A percentile compares a stretch with the other conserved stretches of the same genome.
Evolutionary conservation across 441 rosid genomes (phyloP).

Genomic region (Bruguiera hainesii): DNA sequence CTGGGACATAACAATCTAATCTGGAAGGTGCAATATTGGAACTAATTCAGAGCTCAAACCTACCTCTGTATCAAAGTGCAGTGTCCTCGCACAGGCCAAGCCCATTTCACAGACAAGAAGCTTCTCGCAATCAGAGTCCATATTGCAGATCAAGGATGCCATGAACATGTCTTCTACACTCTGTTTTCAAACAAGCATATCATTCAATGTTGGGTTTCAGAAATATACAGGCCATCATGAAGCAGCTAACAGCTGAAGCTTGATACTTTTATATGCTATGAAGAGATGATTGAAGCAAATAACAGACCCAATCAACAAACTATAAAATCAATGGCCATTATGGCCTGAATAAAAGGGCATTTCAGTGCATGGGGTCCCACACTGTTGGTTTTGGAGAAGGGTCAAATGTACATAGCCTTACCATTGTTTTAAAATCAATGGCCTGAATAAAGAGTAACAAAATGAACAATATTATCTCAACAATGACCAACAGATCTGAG

Average conservation of each 20-base stretch:
- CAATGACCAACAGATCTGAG: background rate
- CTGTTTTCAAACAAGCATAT: slow-evolving; percentile 39
- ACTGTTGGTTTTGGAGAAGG: too few relatives aligned
- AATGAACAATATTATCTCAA: background rate
- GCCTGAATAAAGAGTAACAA: background rate
- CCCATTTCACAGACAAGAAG: slow-evolving; percentile 90
- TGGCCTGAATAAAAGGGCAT: too few relatives aligned
- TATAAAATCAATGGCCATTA: too few relatives aligned
- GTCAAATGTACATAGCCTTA: too few relatives aligned
- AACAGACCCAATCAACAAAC: background rate
- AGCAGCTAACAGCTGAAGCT: background rate
- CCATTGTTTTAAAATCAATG: background rate
- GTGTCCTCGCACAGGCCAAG: slow-evolving; percentile 79
- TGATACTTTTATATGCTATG: background rate
- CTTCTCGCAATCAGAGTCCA: slow-evolving; percentile 76
- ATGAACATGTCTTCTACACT: slow-evolving; percentile 75
- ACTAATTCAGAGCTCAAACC: slow-evolving; percentile 16
- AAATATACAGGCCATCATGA: background rate
- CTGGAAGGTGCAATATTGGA: too few relatives aligned
- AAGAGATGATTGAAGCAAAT: background rate
- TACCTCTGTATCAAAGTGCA: slow-evolving; percentile 93
- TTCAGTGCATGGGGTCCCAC: too few relatives aligned
- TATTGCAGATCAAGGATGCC: slow-evolving; percentile 86
- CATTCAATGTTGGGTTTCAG: background rate
- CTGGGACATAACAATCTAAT: background rate